Percentiles rank a stretch among this genome's conserved stretches.
Evolutionary conservation across 331 rosid genomes (phyloP).

Genomic region (Malus hybrid): DNA sequence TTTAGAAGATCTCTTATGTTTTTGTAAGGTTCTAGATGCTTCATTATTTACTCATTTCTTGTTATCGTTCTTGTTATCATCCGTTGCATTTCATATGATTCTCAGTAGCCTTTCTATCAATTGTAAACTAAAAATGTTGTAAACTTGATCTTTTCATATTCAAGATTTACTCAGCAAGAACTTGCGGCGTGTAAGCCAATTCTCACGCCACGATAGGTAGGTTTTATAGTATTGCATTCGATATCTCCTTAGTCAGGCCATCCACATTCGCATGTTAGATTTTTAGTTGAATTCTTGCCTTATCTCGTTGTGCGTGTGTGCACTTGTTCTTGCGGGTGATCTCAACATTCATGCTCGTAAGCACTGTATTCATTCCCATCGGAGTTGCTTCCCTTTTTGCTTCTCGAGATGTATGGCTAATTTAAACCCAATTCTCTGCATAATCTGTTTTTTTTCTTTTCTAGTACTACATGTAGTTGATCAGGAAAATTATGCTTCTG

Average conservation of each 20-base stretch:
- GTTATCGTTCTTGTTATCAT: not conserved
- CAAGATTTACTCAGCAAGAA: conserved; percentile 94
- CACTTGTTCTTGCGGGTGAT: conserved; percentile 53
- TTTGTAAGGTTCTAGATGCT: not conserved
- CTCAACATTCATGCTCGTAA: conserved; percentile 84
- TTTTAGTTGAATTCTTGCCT: not conserved
- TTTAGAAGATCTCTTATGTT: not conserved
- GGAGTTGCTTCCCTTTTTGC: conserved; percentile 85
- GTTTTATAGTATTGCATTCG: not conserved
- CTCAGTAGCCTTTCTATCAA: not conserved
- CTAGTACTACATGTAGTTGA: conserved; percentile 22
- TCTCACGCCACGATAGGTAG: conserved; percentile 93
- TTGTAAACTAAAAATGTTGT: conserved; percentile 1
- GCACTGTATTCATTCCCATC: conserved; percentile 75
- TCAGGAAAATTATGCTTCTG: conserved; percentile 16
- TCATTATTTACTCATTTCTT: no score
- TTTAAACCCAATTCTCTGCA: conserved; percentile 6
- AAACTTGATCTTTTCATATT: conserved; percentile 46
- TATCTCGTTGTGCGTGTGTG: not conserved
- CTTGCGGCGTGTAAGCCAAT: conserved; percentile 99
- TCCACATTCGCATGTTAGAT: not conserved
- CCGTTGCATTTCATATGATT: not conserved
- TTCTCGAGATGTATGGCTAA: conserved; percentile 65
- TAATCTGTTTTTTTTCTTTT: not conserved
- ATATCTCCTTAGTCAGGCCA: not conserved